phyloP scores from a whole-genome alignment of 306 rosid genomes.

The Astragalus membranaceus region DNA sequence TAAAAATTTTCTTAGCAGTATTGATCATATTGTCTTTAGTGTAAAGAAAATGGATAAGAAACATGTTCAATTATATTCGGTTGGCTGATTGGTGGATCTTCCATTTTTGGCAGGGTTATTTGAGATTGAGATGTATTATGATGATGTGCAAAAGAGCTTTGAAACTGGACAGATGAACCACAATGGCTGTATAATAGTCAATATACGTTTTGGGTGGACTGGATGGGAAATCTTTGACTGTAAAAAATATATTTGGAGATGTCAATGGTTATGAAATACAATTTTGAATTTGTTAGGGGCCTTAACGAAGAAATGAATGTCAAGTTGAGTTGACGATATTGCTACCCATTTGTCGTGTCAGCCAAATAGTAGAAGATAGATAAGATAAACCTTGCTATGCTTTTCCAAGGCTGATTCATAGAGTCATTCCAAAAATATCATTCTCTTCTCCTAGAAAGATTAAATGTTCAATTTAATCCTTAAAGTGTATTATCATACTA shows the following conservation, averaged over 20 bases:
- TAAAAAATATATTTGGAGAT: too few relatives aligned
- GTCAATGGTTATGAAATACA: too few relatives aligned
- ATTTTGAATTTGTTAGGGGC: too few relatives aligned
- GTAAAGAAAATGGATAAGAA: not conserved
- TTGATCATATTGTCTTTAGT: not conserved
- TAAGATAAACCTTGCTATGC: too few relatives aligned
- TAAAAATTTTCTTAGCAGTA: not conserved
- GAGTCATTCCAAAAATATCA: not conserved
- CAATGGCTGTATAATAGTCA: not conserved
- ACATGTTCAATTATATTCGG: not conserved
- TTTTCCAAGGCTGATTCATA: too few relatives aligned
- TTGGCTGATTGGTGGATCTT: not conserved
- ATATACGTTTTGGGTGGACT: not conserved
- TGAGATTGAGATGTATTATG: not conserved
- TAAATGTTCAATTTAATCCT: too few relatives aligned
- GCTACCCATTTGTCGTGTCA: not conserved
- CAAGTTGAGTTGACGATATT: not conserved
- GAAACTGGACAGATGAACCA: not conserved
- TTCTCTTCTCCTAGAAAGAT: not conserved
- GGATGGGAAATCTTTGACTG: too few relatives aligned
- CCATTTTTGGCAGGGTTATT: slow-evolving; percentile 13
- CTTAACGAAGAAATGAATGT: too few relatives aligned
- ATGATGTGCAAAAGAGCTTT: not conserved
- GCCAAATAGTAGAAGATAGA: not conserved
- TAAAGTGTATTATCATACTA: too few relatives aligned